These are phyloP conservation scores for Hortiboletus flavorubellus DNA, from an alignment of 768 basidiomycete species.

Conservation along the genomic window DNA sequence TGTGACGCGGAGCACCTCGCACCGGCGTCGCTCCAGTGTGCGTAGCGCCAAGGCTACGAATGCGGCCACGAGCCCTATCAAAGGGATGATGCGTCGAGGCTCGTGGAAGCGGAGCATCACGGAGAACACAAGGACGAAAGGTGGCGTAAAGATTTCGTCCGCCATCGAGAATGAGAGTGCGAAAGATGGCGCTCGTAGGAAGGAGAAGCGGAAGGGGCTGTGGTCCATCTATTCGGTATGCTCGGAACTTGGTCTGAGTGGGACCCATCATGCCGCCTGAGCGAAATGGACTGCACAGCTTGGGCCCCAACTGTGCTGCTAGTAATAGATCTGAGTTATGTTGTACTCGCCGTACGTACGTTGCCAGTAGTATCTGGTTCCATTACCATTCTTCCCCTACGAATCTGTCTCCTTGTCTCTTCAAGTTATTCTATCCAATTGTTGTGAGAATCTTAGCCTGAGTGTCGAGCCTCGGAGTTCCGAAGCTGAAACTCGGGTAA, in stretches of 20 bases:
- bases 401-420: background rate
- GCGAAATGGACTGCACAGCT: background rate
- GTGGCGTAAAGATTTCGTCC: conserved; percentile 6
- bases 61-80: conserved; percentile 2
- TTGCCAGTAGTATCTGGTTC: no score
- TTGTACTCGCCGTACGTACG: no score
- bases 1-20: conserved; percentile 10
- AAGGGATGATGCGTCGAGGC: conserved; percentile 23
- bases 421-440: background rate
- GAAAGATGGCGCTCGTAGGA: conserved; percentile 9
- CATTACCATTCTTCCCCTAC: no score
- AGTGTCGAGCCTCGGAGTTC: no score
- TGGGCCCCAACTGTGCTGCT: no score
- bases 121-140: conserved; percentile 16
- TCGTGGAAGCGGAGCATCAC: conserved; percentile 27
- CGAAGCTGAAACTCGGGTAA: no score
- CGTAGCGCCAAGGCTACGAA: conserved; percentile 15
- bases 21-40: conserved; percentile 13
- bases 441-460: background rate
- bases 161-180: conserved; percentile 13
- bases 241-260: conserved; percentile 22
- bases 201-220: conserved; percentile 23
- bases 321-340: no score
- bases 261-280: conserved; percentile 6
- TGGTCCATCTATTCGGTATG: conserved; percentile 30